phyloP scores from a whole-genome alignment of 2,329 filamentous ascomycete genomes.

The Aspergillus pseudonomiae region DNA sequence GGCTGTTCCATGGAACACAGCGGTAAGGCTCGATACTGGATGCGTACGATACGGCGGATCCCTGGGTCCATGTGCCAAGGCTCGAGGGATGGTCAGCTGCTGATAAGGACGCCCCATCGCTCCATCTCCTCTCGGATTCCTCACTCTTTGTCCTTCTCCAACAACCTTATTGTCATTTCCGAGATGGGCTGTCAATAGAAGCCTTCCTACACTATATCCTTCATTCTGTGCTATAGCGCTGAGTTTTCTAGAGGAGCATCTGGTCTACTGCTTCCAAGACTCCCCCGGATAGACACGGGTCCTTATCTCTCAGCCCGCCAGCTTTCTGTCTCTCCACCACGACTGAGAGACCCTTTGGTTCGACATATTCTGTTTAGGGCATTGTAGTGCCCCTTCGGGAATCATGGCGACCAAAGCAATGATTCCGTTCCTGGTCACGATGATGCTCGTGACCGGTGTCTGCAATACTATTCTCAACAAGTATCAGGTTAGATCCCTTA shows the following conservation, averaged over 20 bases:
- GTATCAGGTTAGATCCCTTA: conserved; percentile 69
- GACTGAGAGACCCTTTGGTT: neutral
- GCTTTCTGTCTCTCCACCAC: neutral
- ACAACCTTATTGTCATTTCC: conserved; percentile 1
- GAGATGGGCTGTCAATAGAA: conserved; percentile 19
- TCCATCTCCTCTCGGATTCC: conserved; percentile 2
- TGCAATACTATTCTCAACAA: conserved; percentile 98
- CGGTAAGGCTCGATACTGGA: neutral
- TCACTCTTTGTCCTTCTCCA: conserved; percentile 1
- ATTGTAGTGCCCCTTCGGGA: conserved; percentile 1
- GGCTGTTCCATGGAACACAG: neutral
- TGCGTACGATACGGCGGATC: conserved; percentile 5
- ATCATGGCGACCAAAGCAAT: conserved; percentile 71
- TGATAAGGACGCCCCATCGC: conserved; percentile 16
- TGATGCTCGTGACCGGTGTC: conserved; percentile 96
- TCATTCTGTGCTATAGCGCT: neutral
- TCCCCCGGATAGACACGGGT: neutral
- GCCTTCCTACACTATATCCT: neutral
- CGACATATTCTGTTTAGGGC: conserved; percentile 7
- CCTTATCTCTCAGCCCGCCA: neutral
- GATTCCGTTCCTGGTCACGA: conserved; percentile 83
- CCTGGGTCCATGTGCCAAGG: conserved; percentile 11
- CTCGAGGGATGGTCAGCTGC: conserved; percentile 11
- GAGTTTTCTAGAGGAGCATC: neutral
- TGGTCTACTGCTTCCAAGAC: neutral